Percentiles rank a stretch among this genome's conserved stretches.
Evolutionary conservation across 148 eudicot genomes (phyloP).

Genomic region (Nyssa sinensis): DNA sequence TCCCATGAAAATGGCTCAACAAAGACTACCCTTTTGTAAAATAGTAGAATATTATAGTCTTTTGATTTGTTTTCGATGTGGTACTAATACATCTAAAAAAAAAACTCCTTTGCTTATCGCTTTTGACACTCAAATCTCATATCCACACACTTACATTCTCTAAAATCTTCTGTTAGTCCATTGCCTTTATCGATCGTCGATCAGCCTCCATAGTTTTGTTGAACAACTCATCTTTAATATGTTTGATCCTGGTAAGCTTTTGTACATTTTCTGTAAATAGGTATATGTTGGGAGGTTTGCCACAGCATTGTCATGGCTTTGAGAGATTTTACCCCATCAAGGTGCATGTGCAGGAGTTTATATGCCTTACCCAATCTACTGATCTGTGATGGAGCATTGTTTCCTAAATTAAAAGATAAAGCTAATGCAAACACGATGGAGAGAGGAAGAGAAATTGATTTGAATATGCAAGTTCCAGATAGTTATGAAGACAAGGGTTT

Average conservation of each 20-base stretch:
- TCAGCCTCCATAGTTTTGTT: constrained; percentile 79
- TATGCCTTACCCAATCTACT: constrained; percentile 46
- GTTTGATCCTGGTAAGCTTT: constrained; percentile 78
- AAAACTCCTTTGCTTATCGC: too few relatives aligned
- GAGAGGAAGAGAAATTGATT: constrained; percentile 67
- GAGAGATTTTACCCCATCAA: constrained; percentile 88
- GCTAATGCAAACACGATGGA: constrained; percentile 34
- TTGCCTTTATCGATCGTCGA: too few relatives aligned
- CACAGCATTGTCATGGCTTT: constrained; percentile 99
- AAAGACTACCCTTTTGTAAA: too few relatives aligned
- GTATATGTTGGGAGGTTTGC: constrained; percentile 78
- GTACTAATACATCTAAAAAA: too few relatives aligned
- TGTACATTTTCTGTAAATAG: neutral
- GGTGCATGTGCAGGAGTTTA: constrained; percentile 77
- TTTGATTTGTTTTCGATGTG: too few relatives aligned
- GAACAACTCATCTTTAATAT: constrained; percentile 88
- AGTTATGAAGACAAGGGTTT: too few relatives aligned
- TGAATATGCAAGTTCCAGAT: constrained; percentile 46
- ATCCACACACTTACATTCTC: too few relatives aligned
- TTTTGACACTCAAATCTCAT: too few relatives aligned
- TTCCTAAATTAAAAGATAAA: constrained; percentile 31
- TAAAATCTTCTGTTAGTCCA: too few relatives aligned
- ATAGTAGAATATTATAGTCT: too few relatives aligned
- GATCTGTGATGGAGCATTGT: constrained; percentile 20
- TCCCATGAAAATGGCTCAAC: too few relatives aligned